Evolutionary conservation across 2,329 filamentous ascomycete species (phyloP).

Genomic region (Whalleya microplaca): DNA sequence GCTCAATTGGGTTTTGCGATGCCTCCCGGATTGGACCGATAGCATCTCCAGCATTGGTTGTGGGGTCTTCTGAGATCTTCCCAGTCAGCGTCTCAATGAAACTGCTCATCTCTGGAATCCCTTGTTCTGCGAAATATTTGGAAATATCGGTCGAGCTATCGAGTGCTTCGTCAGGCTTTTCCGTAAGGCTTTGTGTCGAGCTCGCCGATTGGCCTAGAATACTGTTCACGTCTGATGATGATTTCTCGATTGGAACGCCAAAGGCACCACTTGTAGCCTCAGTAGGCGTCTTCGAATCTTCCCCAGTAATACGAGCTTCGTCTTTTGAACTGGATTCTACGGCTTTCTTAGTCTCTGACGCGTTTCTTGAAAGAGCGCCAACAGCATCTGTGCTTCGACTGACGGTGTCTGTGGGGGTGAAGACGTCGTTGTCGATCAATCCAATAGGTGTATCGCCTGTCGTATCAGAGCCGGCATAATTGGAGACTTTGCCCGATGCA

Average conservation of each 20-base stretch:
- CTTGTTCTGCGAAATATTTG: constrained; percentile 34
- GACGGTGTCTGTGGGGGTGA: constrained; percentile 32
- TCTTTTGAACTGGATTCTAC: constrained; percentile 11
- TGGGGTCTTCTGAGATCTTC: constrained; percentile 9
- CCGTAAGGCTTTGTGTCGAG: constrained; percentile 7
- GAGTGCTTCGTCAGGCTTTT: constrained; percentile 11
- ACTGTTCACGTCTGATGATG: neutral
- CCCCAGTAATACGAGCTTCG: neutral
- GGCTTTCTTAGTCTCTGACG: constrained; percentile 16
- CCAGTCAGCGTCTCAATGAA: constrained; percentile 32
- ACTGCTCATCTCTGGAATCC: constrained; percentile 35
- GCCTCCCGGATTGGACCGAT: constrained; percentile 6
- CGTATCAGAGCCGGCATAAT: constrained; percentile 22
- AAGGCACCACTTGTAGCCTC: neutral
- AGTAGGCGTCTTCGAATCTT: neutral
- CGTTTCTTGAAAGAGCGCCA: constrained; percentile 14
- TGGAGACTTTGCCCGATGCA: constrained; percentile 14
- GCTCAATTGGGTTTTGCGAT: neutral
- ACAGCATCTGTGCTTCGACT: constrained; percentile 28
- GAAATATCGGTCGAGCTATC: constrained; percentile 30
- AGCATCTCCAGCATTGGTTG: constrained; percentile 6
- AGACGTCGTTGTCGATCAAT: constrained; percentile 24
- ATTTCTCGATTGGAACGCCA: neutral
- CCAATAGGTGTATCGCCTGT: constrained; percentile 23
- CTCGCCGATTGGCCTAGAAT: neutral